Base-by-base conservation (phyloP, 345 rosid genomes). In the Eucalyptus lansdowneana region DNA sequence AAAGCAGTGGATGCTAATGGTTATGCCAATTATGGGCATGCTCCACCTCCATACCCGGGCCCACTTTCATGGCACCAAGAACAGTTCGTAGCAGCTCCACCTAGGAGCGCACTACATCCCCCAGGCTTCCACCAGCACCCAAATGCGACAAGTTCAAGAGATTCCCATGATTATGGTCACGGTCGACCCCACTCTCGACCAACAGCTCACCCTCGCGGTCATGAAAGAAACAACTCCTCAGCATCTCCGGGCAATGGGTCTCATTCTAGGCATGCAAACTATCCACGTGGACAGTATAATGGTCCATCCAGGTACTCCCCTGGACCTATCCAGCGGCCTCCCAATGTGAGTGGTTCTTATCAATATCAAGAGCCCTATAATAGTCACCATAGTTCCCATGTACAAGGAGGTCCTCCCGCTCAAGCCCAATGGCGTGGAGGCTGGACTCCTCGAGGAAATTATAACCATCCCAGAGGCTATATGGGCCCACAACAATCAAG, bases 381-480 rank as follows among this genome's bases (percentile, higher is more conserved):
- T 69, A 88, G 88, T 86, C 86, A 89, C 89, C 95, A 89, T 44
- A 92, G 91, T 53, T 92, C 91, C 89, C 91, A 91, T 58, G 90
- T 94, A 58, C 92, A 91, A 60, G 89, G 92, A 65, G 88, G 76
- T 76, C 87, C 90, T 50, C 40, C 80, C 8, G 9, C 80, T 86
- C 88, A 56, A 22, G 83, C 83, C 51, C 91, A 90, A 4, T 58
- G 89, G 89, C 80, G 19, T 86, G 89, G 80, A 11, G 90, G 80
- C 44, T 80, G 89, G 91, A 47, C 87, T 65, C 87, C 65, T 17
- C 56, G 53, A 44, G 54, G 72, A 11, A 89, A 67, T 51, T 56
- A 83, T n/a, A 81, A 88, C 45, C 65, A 87, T 34, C 91, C 94
- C 50, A 87, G 93, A 87, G 95, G 94, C 22, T 93, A 90, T 87